phyloP scores from a whole-genome alignment of 108 stramenopile species.

The Cylindrotheca fusiformis region DNA sequence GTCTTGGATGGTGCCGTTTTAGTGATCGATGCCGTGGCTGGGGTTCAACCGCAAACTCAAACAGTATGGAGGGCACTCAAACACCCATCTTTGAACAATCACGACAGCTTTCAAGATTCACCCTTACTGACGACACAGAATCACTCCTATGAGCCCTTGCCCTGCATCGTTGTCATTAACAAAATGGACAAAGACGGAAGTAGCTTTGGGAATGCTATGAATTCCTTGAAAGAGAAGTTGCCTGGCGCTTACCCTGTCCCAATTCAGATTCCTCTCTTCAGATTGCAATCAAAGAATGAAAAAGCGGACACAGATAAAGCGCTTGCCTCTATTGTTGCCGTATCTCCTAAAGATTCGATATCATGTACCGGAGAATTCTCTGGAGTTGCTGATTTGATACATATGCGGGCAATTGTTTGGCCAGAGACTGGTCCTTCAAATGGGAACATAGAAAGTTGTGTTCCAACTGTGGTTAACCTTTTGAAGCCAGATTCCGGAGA shows the following conservation, averaged over 20 bases:
- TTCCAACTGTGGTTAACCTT: constrained; percentile 54
- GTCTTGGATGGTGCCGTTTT: constrained; percentile 97
- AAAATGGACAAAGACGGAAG: constrained; percentile 99
- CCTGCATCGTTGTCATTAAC: constrained; percentile 91
- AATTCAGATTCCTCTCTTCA: constrained; percentile 73
- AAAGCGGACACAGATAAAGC: constrained; percentile 6
- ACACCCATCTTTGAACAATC: constrained; percentile 54
- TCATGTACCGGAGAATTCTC: constrained; percentile 66
- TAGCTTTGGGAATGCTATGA: constrained; percentile 78
- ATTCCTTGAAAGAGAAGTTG: constrained; percentile 74
- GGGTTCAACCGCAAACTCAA: constrained; percentile 97
- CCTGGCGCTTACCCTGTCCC: constrained; percentile 70
- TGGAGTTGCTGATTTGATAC: constrained; percentile 91
- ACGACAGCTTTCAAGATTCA: constrained; percentile 19
- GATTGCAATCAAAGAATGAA: constrained; percentile 7
- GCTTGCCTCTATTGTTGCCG: constrained; percentile 18
- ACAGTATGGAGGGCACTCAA: constrained; percentile 95
- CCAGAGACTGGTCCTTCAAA: constrained; percentile 39
- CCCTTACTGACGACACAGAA: constrained; percentile 19
- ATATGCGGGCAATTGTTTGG: constrained; percentile 92
- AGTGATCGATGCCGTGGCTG: constrained; percentile 97
- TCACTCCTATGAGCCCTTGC: constrained; percentile 80
- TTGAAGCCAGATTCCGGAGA: constrained; percentile 24
- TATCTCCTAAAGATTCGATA: constrained; percentile 13
- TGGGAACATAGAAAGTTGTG: constrained; percentile 63